phyloP scores from a whole-genome alignment of 352 stramenopile genomes.

The Proteromonas lacertae region DNA sequence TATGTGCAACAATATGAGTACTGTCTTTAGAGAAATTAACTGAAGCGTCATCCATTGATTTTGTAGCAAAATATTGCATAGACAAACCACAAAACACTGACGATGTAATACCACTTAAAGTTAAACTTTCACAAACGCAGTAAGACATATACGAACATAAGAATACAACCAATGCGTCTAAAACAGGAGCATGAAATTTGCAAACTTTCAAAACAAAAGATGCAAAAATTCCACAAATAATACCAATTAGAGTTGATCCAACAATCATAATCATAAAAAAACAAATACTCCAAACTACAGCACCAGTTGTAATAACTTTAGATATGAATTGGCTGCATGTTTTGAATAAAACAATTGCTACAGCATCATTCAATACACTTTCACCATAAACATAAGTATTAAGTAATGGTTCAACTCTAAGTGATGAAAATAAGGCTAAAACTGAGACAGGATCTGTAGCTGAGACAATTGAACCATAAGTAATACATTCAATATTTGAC shows the following conservation, averaged over 20 bases:
- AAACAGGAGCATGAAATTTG: conserved; percentile 33
- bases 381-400: conserved; percentile 76
- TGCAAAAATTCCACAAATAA: conserved; percentile 20
- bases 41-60: conserved; percentile 28
- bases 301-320: too few relatives aligned
- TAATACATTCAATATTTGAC: conserved; percentile 49
- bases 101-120: conserved; percentile 40
- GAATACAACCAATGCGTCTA: conserved; percentile 43
- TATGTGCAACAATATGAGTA: conserved; percentile 15
- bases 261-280: conserved; percentile 30
- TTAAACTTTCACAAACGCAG: conserved; percentile 26
- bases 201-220: conserved; percentile 43
- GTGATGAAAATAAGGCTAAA: conserved; percentile 61
- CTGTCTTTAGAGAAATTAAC: conserved; percentile 20
- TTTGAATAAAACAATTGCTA: conserved; percentile 84
- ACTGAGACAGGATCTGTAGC: conserved; percentile 78
- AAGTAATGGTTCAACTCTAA: conserved; percentile 41
- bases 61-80: conserved; percentile 46
- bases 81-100: conserved; percentile 46
- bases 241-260: conserved; percentile 27
- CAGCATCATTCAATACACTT: conserved; percentile 77
- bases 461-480: conserved; percentile 68
- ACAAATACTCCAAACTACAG: too few relatives aligned
- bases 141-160: conserved; percentile 47
- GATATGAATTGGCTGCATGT: conserved; percentile 63